phyloP scores from a whole-genome alignment of 2,329 filamentous ascomycete genomes.

The Penicillium verrucosum region DNA sequence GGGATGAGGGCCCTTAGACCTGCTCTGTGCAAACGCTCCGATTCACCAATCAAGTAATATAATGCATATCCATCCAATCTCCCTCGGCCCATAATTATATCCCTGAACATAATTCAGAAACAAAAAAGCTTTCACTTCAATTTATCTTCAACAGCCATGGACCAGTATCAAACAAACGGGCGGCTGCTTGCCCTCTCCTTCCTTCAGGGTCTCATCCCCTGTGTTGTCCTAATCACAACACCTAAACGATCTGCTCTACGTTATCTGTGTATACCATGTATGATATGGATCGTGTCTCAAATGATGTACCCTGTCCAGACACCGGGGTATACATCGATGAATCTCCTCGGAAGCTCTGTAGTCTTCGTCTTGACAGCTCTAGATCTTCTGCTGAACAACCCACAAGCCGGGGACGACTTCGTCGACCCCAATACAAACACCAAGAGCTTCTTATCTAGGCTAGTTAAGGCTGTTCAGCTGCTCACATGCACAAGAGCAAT shows the following conservation, averaged over 20 bases:
- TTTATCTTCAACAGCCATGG: background rate
- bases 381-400: slow-evolving; percentile 16
- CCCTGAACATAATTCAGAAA: background rate
- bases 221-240: slow-evolving; percentile 9
- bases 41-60: background rate
- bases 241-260: slow-evolving; percentile 9
- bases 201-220: slow-evolving; percentile 1
- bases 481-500: slow-evolving; percentile 19
- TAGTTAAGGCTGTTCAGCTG: slow-evolving; percentile 1
- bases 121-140: background rate
- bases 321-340: background rate
- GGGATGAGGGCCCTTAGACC: background rate
- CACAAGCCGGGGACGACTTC: slow-evolving; percentile 9
- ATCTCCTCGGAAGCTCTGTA: background rate
- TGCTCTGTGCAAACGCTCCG: background rate
- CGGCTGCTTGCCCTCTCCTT: background rate
- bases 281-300: slow-evolving; percentile 3
- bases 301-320: background rate
- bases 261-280: slow-evolving; percentile 12
- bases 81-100: background rate
- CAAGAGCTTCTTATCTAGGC: background rate
- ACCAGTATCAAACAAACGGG: background rate
- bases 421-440: background rate
- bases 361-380: slow-evolving; percentile 8
- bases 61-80: too few relatives aligned